Conservation (phyloP, 768 basidiomycete species). For the Boletus vermiculosoides region DNA sequence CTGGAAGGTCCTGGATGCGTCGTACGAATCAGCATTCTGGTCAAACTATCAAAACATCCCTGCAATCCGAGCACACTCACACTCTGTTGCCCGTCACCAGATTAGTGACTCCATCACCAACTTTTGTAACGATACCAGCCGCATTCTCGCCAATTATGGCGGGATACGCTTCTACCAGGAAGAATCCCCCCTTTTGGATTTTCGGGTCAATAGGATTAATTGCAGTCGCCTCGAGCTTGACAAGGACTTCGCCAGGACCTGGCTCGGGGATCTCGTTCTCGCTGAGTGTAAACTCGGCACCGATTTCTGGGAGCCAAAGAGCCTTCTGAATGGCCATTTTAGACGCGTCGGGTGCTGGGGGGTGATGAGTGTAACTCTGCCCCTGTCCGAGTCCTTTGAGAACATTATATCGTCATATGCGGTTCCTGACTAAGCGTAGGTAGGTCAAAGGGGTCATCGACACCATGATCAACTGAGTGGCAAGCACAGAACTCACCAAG, state of each 20-base stretch:
- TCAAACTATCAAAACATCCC: background rate
- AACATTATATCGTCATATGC: background rate
- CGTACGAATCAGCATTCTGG: background rate
- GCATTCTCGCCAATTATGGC: constrained; percentile 36
- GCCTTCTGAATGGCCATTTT: constrained; percentile 16
- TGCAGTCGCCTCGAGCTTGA: constrained; percentile 40
- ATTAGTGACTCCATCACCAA: constrained; percentile 36
- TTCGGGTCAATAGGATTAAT: constrained; percentile 45
- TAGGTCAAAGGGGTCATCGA: too few species aligned
- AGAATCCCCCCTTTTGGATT: constrained; percentile 6
- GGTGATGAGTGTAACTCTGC: background rate
- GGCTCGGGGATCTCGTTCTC: constrained; percentile 32
- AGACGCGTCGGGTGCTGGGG: background rate
- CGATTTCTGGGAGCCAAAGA: constrained; percentile 17
- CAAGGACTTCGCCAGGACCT: constrained; percentile 41
- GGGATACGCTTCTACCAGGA: constrained; percentile 36
- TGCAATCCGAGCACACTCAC: constrained; percentile 17
- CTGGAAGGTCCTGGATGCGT: constrained; percentile 4
- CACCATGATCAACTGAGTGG: too few species aligned
- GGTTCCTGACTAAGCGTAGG: background rate
- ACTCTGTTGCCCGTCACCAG: constrained; percentile 37
- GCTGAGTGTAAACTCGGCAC: constrained; percentile 10
- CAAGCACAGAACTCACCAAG: too few species aligned
- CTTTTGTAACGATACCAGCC: constrained; percentile 37
- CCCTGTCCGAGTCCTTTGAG: background rate